Evolutionary conservation across 768 basidiomycete genomes (phyloP), one percentile per base, ranked within the genome.

Genomic region (Tylopilus sp.): DNA sequence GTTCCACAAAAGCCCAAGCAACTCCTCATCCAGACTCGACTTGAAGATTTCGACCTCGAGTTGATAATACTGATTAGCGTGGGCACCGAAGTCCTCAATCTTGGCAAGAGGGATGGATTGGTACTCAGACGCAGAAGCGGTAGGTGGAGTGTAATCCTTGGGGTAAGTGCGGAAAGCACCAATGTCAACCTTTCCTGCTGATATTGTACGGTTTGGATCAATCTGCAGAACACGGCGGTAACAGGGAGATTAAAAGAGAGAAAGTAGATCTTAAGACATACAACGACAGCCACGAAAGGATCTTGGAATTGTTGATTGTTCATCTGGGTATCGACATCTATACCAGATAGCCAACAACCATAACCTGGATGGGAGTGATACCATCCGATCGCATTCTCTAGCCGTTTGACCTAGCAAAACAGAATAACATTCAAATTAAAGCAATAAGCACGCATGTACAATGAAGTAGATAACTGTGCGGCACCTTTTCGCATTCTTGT

Each of bases 301-400:
- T 99, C 95, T 68, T 90, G 88, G 73, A 82, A 94, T 63, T 86
- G 87, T 64, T 99, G 95, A 67, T 98, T 95, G 62, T 83, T 93
- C 74, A 90, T 80, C 65, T 99, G 97, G 0, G 97, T 99, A 66
- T 88, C 91, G 52, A 98, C 97, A 63, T 99, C 97, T 71, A 99
- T 98, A 22, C 97, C 97, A 12, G 95, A 98, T 9, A 99, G 74
- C 97, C 97, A 99, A 69, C 97, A 99, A 17, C 97, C 97, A 66
- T 98, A 99, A 13, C 97, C 97, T 6, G 97, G 97, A 73, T 99
- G 97, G 15, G 93, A 95, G 69, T 97, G 93, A 67, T 97, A 97
- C 93, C 93, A 95, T n/a, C 93, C 93, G 57, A 95, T 89, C 7
- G 84, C 86, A 65, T 94, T 84, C 68, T 95, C 93, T 43, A 83